Percentiles rank a stretch among this genome's conserved stretches.
Conservation (phyloP, 1,139 yeast genomes). For the Yamadazyma epiphylla region DNA sequence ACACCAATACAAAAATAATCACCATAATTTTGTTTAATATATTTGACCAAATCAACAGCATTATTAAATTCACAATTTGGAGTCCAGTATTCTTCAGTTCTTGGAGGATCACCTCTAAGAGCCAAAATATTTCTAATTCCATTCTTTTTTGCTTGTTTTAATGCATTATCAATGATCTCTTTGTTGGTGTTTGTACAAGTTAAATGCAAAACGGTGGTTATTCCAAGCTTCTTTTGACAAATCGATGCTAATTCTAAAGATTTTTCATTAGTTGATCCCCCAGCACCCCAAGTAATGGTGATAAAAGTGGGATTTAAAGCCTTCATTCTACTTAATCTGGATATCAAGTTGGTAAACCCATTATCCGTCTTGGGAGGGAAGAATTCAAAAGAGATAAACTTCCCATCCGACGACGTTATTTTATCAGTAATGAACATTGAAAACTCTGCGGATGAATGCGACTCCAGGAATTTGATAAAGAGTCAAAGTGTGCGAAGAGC, state of each 20-base stretch:
- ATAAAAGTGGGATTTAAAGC: slow-evolving; percentile 84
- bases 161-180: slow-evolving; percentile 72
- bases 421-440: slow-evolving; percentile 34
- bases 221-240: slow-evolving; percentile 69
- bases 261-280: slow-evolving; percentile 88
- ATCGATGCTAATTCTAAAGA: slow-evolving; percentile 79
- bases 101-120: slow-evolving; percentile 93
- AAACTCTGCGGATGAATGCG: too few relatives aligned
- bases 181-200: slow-evolving; percentile 93
- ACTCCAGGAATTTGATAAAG: background rate
- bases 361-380: slow-evolving; percentile 95
- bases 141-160: slow-evolving; percentile 61
- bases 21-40: slow-evolving; percentile 66
- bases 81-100: slow-evolving; percentile 69
- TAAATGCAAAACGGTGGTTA: slow-evolving; percentile 88
- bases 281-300: slow-evolving; percentile 98
- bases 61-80: slow-evolving; percentile 56
- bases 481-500: background rate
- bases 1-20: slow-evolving; percentile 84
- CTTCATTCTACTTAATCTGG: slow-evolving; percentile 86
- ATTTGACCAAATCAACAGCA: slow-evolving; percentile 80
- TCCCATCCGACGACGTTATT: slow-evolving; percentile 46
- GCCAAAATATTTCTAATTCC: slow-evolving; percentile 91
- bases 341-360: slow-evolving; percentile 78
- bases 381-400: slow-evolving; percentile 84